Evolutionary conservation across 345 rosid genomes (phyloP).

Genomic region (Hirschfeldia incana): DNA sequence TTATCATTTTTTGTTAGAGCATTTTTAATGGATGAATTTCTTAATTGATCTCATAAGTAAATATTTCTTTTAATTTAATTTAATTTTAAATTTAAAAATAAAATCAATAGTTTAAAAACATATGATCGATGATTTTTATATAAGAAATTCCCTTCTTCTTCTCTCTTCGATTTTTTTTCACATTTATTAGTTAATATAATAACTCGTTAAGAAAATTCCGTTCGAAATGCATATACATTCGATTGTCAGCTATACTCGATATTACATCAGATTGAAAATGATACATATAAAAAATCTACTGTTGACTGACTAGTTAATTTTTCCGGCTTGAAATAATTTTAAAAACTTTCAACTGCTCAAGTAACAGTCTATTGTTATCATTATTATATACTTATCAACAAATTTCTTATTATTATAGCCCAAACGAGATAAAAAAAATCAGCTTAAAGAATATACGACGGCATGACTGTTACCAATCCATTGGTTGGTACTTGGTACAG

Average conservation of each 20-base stretch:
- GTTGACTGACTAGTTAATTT: not conserved
- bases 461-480: constrained; percentile 9
- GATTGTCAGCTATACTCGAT: not conserved
- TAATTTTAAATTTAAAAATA: not conserved
- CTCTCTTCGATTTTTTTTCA: not conserved
- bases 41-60: not conserved
- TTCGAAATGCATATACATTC: not conserved
- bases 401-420: not conserved
- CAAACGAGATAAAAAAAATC: not conserved
- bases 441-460: constrained; percentile 23
- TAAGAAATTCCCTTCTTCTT: not conserved
- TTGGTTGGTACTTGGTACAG: constrained; percentile 17
- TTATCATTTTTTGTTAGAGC: not conserved
- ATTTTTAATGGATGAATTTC: not conserved
- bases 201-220: not conserved
- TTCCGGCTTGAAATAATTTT: not conserved
- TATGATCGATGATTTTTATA: not conserved
- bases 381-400: not conserved
- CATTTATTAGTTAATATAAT: not conserved
- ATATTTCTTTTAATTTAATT: not conserved
- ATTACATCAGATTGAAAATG: not conserved
- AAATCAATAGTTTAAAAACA: not conserved
- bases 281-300: not conserved
- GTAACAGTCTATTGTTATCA: not conserved
- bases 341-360: not conserved